Base-by-base conservation (phyloP, 768 basidiomycete species). In the Rhodotorula graminis region DNA sequence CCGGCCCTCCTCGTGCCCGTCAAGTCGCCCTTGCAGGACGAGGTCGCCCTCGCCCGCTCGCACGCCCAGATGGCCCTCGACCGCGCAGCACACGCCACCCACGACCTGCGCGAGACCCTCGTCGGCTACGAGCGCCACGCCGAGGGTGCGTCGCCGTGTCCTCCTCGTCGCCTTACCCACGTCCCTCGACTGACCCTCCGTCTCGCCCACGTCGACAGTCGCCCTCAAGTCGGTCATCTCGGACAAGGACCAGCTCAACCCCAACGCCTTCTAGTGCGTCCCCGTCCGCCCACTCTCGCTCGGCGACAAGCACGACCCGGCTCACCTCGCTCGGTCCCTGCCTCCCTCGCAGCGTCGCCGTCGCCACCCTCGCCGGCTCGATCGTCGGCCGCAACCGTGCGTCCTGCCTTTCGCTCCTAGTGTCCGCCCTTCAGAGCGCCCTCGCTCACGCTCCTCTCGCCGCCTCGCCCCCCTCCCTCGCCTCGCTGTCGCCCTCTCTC, bases 351-450 rank as follows among this genome's bases (percentile, higher is more conserved):
- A 77, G 76, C 83, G 89, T 91, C 59, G 91, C 92, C 61, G 86
- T 98, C 61, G 88, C 92, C 5, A 88, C 92, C 23, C 87, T 98
- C 61, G 89, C 90, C 8, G 92, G 90, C 3, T 93, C 93, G 68
- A 89, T 98, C 77, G 77, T 97, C 67, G 87, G 90, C 0, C 89
- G 93, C 56, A 90, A 89, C 76, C 88, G 93, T 73, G 64, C 65
- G 81, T 52, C 50, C 25, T 25, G 50, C 50, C 50, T 6, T 27
- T 16, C 44, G 12, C 57, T 11, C 47, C 12, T 12, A n/a, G 11
- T 21, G 27, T 50, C 52, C 19, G 12, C 0, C 19, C 60, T n/a
- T 21, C 42, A 5, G 11, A 7, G 29, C 60, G 2, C 49, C 33
- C 31, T 44, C 47, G 27, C 27, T 58, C 3, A 21, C 25, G 6